A percentile compares a stretch with the other conserved stretches of the same genome.
phyloP scores from a whole-genome alignment of 805 yeast species.

The Saccharomycopsis guyanensis region DNA sequence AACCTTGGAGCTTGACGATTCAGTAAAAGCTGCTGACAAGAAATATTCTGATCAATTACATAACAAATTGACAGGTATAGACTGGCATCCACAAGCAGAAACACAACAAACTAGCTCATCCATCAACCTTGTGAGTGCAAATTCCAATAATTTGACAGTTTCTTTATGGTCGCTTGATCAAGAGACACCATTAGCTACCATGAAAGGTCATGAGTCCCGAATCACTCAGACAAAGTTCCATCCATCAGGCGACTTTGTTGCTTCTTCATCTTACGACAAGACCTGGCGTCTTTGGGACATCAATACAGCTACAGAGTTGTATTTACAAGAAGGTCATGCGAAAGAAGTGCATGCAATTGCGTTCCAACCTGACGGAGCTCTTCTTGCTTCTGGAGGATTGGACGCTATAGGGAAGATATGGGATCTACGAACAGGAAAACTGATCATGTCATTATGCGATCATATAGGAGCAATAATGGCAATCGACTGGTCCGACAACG shows the following conservation, averaged over 20 bases:
- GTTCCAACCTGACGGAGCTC: constrained; percentile 71
- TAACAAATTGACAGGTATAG: constrained; percentile 66
- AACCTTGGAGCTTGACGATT: constrained; percentile 28
- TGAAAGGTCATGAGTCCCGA: constrained; percentile 44
- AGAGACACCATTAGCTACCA: constrained; percentile 24
- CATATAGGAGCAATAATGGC: constrained; percentile 69
- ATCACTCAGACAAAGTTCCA: constrained; percentile 58
- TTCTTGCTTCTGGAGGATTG: constrained; percentile 68
- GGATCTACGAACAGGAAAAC: constrained; percentile 79
- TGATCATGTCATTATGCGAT: constrained; percentile 49
- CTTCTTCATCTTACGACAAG: constrained; percentile 71
- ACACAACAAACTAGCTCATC: constrained; percentile 19
- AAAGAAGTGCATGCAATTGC: constrained; percentile 57
- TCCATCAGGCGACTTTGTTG: constrained; percentile 50
- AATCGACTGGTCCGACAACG: constrained; percentile 69
- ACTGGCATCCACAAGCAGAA: constrained; percentile 43
- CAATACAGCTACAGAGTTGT: constrained; percentile 38
- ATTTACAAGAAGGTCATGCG: constrained; percentile 81
- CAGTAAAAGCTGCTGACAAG: constrained; percentile 22
- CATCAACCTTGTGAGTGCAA: constrained; percentile 31
- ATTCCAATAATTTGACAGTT: constrained; percentile 39
- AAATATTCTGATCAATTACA: constrained; percentile 37
- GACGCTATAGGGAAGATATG: constrained; percentile 71
- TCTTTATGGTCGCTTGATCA: constrained; percentile 29
- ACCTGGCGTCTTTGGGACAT: constrained; percentile 91